phyloP scores from a whole-genome alignment of 257 asterid genomes.

The Solanum appendiculatum region DNA sequence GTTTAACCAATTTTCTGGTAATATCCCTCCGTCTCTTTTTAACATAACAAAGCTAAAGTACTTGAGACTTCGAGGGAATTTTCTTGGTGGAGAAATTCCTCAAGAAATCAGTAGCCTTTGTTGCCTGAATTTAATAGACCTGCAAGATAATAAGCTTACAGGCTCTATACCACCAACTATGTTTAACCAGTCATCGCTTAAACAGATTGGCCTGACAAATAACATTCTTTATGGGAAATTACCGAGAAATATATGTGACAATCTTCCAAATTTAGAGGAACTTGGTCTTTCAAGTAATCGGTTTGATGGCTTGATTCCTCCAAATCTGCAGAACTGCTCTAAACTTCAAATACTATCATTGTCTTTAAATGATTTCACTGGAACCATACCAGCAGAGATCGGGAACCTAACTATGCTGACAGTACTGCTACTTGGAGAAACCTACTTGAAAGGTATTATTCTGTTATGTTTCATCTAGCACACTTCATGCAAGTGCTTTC shows the following conservation, averaged over 20 bases:
- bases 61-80: background rate
- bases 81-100: background rate
- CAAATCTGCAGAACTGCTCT: conserved; percentile 4
- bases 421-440: background rate
- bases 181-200: conserved; percentile 4
- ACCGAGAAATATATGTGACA: conserved; percentile 5
- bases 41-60: background rate
- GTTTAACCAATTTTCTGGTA: background rate
- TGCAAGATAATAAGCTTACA: conserved; percentile 2
- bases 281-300: background rate
- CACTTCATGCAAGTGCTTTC: background rate
- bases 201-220: background rate
- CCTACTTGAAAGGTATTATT: background rate
- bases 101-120: conserved; percentile 9
- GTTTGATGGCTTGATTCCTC: conserved; percentile 14
- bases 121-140: background rate
- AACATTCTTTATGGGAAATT: conserved; percentile 11
- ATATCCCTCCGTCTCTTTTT: background rate
- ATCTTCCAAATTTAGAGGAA: conserved; percentile 1
- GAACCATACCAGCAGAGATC: background rate
- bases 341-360: background rate
- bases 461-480: background rate
- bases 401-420: background rate
- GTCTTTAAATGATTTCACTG: background rate
- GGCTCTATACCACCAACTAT: conserved; percentile 8